Evolutionary conservation across 192 early-diverging fungal species (phyloP).

Genomic region (Coemansia sp.): DNA sequence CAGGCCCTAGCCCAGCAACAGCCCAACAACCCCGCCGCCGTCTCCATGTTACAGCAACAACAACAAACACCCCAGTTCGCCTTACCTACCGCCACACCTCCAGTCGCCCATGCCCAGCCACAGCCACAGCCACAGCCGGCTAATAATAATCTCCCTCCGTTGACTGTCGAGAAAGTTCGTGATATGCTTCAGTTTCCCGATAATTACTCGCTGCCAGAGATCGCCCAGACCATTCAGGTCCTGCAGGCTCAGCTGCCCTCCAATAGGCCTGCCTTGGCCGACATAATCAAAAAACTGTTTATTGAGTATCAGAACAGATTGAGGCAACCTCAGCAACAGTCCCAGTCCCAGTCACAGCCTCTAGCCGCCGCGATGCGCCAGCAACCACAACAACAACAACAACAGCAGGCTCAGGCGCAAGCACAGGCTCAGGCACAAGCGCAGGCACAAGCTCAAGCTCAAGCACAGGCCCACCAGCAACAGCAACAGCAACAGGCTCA

Average conservation of each 20-base stretch:
- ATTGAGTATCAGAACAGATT: constrained; percentile 9
- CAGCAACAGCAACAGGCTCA: constrained; percentile 7
- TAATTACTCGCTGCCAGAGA: constrained; percentile 22
- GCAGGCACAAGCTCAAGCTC: constrained; percentile 2
- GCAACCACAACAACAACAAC: constrained; percentile 10
- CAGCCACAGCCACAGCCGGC: constrained; percentile 4
- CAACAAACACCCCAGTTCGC: neutral
- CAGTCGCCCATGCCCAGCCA: neutral
- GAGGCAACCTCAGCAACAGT: constrained; percentile 14
- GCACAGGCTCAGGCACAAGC: constrained; percentile 2
- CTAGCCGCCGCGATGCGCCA: no score
- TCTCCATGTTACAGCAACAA: neutral
- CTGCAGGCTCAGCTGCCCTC: constrained; percentile 16
- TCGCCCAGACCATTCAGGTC: constrained; percentile 15
- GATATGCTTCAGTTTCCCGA: constrained; percentile 28
- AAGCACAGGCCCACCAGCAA: neutral
- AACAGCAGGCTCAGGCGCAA: constrained; percentile 7
- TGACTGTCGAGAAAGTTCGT: constrained; percentile 10
- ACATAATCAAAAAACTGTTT: constrained; percentile 10
- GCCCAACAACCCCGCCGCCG: constrained; percentile 2
- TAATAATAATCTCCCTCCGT: neutral
- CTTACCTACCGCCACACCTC: neutral
- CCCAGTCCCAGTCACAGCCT: constrained; percentile 20
- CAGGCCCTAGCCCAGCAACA: constrained; percentile 27
- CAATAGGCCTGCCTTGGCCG: constrained; percentile 9